These are phyloP conservation scores for Neonectria sp. DNA, from an alignment of 2,329 filamentous ascomycete species.

Conservation along the genomic window DNA sequence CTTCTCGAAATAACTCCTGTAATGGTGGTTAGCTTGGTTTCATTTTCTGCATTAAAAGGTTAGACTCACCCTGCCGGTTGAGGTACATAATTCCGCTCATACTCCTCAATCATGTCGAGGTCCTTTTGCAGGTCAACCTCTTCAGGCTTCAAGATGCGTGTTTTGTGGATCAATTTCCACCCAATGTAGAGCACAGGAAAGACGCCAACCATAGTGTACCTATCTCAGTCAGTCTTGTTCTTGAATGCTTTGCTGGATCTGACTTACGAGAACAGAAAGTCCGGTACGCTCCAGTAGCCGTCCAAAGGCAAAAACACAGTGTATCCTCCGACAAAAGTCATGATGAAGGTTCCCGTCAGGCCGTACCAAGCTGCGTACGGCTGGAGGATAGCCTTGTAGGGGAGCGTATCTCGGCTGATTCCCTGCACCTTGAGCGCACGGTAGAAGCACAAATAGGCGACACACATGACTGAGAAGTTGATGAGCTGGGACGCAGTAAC, in stretches of 20 bases:
- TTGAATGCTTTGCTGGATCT: background rate
- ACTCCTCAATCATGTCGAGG: conserved; percentile 77
- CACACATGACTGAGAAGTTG: conserved; percentile 78
- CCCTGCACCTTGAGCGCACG: conserved; percentile 79
- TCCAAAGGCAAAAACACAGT: conserved; percentile 77
- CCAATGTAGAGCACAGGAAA: conserved; percentile 78
- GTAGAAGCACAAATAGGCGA: conserved; percentile 81
- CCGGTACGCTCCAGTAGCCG: conserved; percentile 75
- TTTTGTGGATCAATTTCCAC: conserved; percentile 80
- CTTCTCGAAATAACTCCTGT: conserved; percentile 40
- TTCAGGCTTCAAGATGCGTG: conserved; percentile 67
- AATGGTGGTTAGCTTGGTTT: background rate
- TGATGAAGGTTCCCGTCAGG: conserved; percentile 74
- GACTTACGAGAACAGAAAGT: conserved; percentile 79
- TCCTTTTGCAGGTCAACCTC: conserved; percentile 76
- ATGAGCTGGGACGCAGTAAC: conserved; percentile 83
- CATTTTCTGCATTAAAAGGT: background rate
- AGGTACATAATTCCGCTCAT: conserved; percentile 73
- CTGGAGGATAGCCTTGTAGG: conserved; percentile 78
- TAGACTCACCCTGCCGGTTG: conserved; percentile 65
- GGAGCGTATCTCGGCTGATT: conserved; percentile 76
- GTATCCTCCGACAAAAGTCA: conserved; percentile 84
- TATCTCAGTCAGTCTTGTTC: conserved; percentile 37
- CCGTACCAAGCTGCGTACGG: conserved; percentile 81
- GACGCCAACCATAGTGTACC: conserved; percentile 80